These are phyloP conservation scores for Inonotus obliquus DNA, from an alignment of 1,284 basidiomycete species.

Conservation along the genomic window DNA sequence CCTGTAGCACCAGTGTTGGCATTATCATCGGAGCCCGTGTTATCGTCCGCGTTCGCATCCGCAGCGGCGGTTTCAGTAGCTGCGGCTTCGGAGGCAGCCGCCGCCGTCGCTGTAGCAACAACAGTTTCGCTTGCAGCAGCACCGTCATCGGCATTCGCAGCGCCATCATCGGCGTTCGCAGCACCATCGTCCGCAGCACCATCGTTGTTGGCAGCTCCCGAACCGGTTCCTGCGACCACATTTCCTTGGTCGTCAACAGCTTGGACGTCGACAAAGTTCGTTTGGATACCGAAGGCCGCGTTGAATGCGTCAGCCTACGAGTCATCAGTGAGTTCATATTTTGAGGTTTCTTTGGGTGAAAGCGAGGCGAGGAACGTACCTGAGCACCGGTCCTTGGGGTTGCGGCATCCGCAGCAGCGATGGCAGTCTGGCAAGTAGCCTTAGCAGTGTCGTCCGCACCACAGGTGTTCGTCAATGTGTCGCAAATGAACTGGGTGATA, in stretches of 20 bases:
- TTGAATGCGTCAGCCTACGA: constrained; percentile 58
- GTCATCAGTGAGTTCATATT: constrained; percentile 33
- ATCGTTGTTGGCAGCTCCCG: constrained; percentile 18
- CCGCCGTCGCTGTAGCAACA: constrained; percentile 21
- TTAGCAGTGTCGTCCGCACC: constrained; percentile 47
- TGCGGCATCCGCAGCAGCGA: constrained; percentile 37
- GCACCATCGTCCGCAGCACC: constrained; percentile 18
- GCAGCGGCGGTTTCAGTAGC: constrained; percentile 4
- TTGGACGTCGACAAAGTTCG: constrained; percentile 36
- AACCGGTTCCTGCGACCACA: constrained; percentile 26
- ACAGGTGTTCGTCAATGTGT: constrained; percentile 47
- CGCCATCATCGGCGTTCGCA: constrained; percentile 17
- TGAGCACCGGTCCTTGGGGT: constrained; percentile 42
- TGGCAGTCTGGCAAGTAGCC: constrained; percentile 41
- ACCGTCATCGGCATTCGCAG: constrained; percentile 14
- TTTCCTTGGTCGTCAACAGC: constrained; percentile 37
- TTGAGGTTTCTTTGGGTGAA: not conserved
- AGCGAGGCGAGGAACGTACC: not conserved
- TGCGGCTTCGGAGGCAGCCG: constrained; percentile 13
- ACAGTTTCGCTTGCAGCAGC: constrained; percentile 20
- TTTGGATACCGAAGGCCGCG: constrained; percentile 45
- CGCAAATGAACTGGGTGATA: constrained; percentile 54
- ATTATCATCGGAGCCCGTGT: constrained; percentile 19
- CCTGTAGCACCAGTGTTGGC: constrained; percentile 25
- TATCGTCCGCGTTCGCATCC: constrained; percentile 22